Evolutionary conservation across 2,329 filamentous ascomycete genomes (phyloP), one percentile per base, ranked within the genome.

Genomic region (Talaromyces sp.): DNA sequence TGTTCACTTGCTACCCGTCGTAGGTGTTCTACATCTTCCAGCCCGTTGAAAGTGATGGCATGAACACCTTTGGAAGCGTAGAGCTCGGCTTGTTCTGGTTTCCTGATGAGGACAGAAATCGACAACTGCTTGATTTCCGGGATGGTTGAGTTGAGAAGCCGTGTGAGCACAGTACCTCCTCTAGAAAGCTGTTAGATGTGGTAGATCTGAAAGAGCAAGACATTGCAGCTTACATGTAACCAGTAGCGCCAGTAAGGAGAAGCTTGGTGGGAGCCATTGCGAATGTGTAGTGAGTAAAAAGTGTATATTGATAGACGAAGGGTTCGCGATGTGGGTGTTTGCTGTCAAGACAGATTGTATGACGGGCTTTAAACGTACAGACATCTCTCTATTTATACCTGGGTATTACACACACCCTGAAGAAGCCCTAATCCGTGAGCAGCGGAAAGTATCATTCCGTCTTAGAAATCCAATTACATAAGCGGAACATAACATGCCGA

Each of bases 191-290:
- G 39, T 55, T 25, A 45, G 39, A 37, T 17, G 21, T 25, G 5
- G 17, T 28, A 35, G 17, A 25, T 11, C 19, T 22, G 7, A 36
- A 6, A 15, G 15, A 19, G 21, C 1, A 40, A 1, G 31, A 28
- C 5, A 25, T 39, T 53, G 25, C 4, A 33, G 17, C 53, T 37
- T 46, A 55, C 53, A 46, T 55, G 15, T 55, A 55, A 2, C 53
- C 40, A 33, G 53, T 55, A 21, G 52, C 52, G 19, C 52, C 52
- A 9, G 52, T 55, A n/a, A 55, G 39, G 3, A 46, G 53, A 41
- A 55, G 17, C 21, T 55, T 45, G 15, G 28, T 28, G 5, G 33
- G 31, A 45, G 28, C 28, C 40, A 55, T 45, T 33, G 22, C 4
- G 41, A n/a, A 25, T n/a, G 13, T 13, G 40, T n/a, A 11, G 8